phyloP scores from a whole-genome alignment of 202 grass and related monocot genomes.

The Dendrocalamus latiflorus region DNA sequence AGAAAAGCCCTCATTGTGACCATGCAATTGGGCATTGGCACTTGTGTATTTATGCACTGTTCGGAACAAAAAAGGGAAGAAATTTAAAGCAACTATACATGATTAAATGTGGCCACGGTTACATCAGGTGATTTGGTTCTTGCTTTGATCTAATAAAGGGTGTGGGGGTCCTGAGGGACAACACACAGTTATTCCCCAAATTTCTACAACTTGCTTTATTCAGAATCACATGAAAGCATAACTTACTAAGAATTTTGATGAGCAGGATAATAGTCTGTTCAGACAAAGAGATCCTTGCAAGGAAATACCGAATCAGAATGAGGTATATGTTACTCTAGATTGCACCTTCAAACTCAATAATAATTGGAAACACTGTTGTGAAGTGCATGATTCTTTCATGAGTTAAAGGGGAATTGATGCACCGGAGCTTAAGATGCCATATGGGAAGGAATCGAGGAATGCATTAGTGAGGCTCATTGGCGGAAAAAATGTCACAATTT shows the following conservation, averaged over 20 bases:
- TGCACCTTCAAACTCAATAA: not conserved
- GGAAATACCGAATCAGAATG: constrained; percentile 40
- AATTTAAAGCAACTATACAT: not conserved
- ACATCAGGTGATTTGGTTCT: not conserved
- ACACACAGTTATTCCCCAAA: no score
- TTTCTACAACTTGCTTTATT: no score
- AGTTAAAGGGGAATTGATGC: constrained; percentile 70
- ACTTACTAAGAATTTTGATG: constrained; percentile 11
- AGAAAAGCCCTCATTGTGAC: no score
- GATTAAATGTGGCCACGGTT: not conserved
- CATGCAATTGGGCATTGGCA: no score
- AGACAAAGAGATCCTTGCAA: constrained; percentile 43
- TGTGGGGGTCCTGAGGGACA: no score
- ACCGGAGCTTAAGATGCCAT: constrained; percentile 28
- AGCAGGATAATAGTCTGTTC: constrained; percentile 24
- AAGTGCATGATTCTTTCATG: constrained; percentile 12
- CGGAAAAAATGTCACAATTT: not conserved
- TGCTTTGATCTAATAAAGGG: no score
- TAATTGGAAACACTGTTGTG: not conserved
- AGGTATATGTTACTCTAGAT: constrained; percentile 35
- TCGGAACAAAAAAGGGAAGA: not conserved
- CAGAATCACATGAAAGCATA: not conserved
- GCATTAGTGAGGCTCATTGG: not conserved
- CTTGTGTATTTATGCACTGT: no score
- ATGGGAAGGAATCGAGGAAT: not conserved